Base-by-base conservation (phyloP, 2,329 filamentous ascomycete species). In the Lithohypha guttulata region DNA sequence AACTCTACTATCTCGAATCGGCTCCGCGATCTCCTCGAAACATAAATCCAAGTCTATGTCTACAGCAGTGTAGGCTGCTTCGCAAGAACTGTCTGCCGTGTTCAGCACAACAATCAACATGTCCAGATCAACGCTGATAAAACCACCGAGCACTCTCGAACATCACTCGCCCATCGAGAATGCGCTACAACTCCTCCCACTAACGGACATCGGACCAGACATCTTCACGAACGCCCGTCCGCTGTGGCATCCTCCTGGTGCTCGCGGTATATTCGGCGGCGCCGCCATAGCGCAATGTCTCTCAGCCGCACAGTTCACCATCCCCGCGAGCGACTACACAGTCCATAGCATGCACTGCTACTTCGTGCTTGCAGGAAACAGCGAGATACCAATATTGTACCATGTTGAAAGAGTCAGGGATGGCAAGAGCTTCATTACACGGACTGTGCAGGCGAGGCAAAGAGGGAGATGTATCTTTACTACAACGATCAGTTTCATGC, bases 281-380 rank as follows among this genome's bases (percentile, higher is more conserved):
- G 79, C 83, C 41, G 86, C 93, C 25, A 95, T 98, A 51, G 87
- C 89, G 33, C 89, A 96, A 69, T 87, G 75, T 54, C 79, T 95
- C 18, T 74, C 82, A 31, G 85, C 91, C 2, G 91, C 85, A 17
- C 86, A 94, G 60, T 76, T 78, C 55, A 98, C 91, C 6, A 84
- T 98, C 2, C 80, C 81, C 0, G 49, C 59, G 23, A 26, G 31
- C 3, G 70, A 83, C 57, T 95, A 94, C 62, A 74, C 79, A 43
- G 77, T 91, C 34, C 91, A 98, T 68, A 89, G 81, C 56, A 95
- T 93, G 82, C 91, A 98, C 71, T 96, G 91, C 73, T 98, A 96
- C 68, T 98, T 98, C 61, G 79, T 98, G 22, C 77, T 96, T 2
- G 87, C 89, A 3, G 91, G 91, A 19, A 83, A 89, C 55, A 71